Base-by-base conservation (phyloP, 1,139 yeast genomes). In the Casaregolazyma suthepensis region DNA sequence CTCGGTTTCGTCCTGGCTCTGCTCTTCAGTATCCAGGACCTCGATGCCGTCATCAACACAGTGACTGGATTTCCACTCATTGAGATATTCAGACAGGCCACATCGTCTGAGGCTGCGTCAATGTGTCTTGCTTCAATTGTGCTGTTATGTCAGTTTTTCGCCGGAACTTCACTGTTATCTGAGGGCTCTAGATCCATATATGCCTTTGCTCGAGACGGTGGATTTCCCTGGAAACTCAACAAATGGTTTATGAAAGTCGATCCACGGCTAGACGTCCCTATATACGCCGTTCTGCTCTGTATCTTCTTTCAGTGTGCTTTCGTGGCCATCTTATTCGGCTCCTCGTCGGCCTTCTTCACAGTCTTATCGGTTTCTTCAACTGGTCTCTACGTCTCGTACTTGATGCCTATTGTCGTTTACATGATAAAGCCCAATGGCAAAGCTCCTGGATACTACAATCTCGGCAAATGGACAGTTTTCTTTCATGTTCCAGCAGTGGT, bases 361-460 rank as follows among this genome's bases (percentile, higher is more conserved):
- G 87, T 88, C 67, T 79, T 88, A 72, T 94, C 96, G 0, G 85
- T 93, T 10, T 87, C 94, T 9, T 94, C 88, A 1, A 78, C 87
- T 45, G 80, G 91, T 6, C 72, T 87, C 56, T 83, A 90, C 52
- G 75, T 86, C 23, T 90, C 95, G 1, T 86, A 89, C 61, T 83
- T 89, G 3, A 79, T 88, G 13, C 96, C 96, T 1, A 83, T 87
- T 42, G 63, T 84, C 1, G 59, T 57, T n/a, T 75, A 85, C 29
- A 77, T 83, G 20, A 76, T 87, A 48, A 48, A 56, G 42, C 52
- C 54, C 18, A 51, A 60, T 26, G 51, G 52, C 23, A 59, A 56
- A 40, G 76, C 78, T 61, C 90, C 90, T 44, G 85, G 93, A 0
- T 83, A 87, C 1, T 85, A 87, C 69, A 79, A 84, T 60, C 74